Percentiles rank a stretch among this genome's conserved stretches.
phyloP scores from a whole-genome alignment of 306 rosid species.

The Dalbergia oliveri region DNA sequence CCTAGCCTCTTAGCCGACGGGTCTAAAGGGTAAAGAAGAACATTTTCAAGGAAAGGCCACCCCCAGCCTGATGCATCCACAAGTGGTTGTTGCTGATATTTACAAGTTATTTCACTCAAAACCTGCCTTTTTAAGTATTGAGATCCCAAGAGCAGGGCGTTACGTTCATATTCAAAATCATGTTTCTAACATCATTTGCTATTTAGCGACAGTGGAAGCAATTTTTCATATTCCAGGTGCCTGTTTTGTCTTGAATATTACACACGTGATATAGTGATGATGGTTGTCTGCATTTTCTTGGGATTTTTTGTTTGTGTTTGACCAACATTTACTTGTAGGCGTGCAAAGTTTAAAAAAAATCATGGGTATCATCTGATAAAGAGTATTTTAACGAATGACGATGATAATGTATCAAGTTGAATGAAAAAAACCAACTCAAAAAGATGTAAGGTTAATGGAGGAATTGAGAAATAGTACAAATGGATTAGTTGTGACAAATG shows the following conservation, averaged over 20 bases:
- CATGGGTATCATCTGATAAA: constrained; percentile 23
- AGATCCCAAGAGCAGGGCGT: constrained; percentile 35
- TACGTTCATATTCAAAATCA: constrained; percentile 35
- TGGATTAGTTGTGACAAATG: too few relatives aligned
- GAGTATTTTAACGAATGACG: constrained; percentile 6
- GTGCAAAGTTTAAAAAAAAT: constrained; percentile 7
- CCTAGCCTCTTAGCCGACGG: constrained; percentile 95
- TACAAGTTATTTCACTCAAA: constrained; percentile 28
- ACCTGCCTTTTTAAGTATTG: constrained; percentile 30
- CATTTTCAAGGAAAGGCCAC: constrained; percentile 79
- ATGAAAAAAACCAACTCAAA: too few relatives aligned
- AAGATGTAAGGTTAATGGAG: too few relatives aligned
- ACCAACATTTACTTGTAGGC: constrained; percentile 29
- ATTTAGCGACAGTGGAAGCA: constrained; percentile 35
- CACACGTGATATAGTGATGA: constrained; percentile 39
- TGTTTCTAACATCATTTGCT: constrained; percentile 37
- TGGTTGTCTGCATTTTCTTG: constrained; percentile 26
- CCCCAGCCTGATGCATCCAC: constrained; percentile 65
- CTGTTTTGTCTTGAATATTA: constrained; percentile 44
- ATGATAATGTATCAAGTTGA: too few relatives aligned
- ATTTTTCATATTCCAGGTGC: constrained; percentile 23
- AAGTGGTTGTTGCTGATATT: constrained; percentile 82
- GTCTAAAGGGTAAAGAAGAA: constrained; percentile 77
- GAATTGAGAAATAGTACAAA: too few relatives aligned
- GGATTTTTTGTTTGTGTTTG: constrained; percentile 30